Percentiles rank a stretch among this genome's conserved stretches.
Evolutionary conservation across 1,284 basidiomycete genomes (phyloP).

Genomic region (Ustilago esculenta): DNA sequence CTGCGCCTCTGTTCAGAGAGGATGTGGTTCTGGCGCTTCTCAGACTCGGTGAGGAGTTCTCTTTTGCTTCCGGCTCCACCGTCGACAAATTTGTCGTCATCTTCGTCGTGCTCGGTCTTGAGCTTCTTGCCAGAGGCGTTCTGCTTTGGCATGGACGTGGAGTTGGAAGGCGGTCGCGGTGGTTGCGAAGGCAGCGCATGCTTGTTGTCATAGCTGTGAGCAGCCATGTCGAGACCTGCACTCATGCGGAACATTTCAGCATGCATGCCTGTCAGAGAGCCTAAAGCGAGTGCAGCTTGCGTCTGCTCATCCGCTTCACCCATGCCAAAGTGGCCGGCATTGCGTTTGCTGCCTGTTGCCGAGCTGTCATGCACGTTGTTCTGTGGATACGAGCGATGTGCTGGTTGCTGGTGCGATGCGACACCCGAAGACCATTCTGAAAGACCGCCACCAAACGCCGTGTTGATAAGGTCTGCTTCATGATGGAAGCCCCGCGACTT

Average conservation of each 20-base stretch:
- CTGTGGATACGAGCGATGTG: constrained; percentile 17
- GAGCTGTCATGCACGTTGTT: constrained; percentile 24
- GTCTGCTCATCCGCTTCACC: constrained; percentile 43
- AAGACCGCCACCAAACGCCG: constrained; percentile 36
- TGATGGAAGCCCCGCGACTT: constrained; percentile 37
- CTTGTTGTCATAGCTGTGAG: constrained; percentile 1
- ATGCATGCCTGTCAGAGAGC: constrained; percentile 44
- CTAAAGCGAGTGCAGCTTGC: constrained; percentile 37
- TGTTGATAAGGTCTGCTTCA: constrained; percentile 45
- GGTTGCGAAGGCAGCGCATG: constrained; percentile 10
- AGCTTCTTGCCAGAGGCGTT: constrained; percentile 48
- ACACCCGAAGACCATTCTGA: constrained; percentile 28
- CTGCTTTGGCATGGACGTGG: constrained; percentile 2
- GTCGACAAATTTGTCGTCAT: constrained; percentile 11
- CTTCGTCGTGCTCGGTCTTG: constrained; percentile 53
- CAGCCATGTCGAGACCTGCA: constrained; percentile 33
- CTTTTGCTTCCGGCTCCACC: constrained; percentile 26
- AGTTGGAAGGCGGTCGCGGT: constrained; percentile 4
- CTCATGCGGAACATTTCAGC: constrained; percentile 52
- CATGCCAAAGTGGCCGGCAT: constrained; percentile 30
- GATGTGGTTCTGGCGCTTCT: constrained; percentile 64
- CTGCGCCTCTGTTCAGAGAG: constrained; percentile 63
- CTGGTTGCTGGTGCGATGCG: constrained; percentile 14
- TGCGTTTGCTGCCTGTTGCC: constrained; percentile 41
- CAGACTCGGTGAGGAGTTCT: constrained; percentile 57